Conservation (phyloP, 129 eudicot genomes). For the Flaveria bidentis region DNA sequence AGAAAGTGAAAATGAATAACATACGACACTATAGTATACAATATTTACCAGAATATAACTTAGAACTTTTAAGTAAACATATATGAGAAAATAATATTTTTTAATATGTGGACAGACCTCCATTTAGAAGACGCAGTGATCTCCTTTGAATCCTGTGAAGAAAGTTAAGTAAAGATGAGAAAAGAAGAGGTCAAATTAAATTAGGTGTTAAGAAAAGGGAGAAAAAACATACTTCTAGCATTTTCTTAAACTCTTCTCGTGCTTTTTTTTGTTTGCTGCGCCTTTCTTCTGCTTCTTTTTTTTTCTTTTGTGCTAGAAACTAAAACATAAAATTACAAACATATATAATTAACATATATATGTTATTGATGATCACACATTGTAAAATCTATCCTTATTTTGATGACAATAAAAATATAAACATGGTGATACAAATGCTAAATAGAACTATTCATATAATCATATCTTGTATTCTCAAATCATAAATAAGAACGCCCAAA, state of each 20-base stretch:
- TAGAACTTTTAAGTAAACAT: neutral
- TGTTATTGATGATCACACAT: neutral
- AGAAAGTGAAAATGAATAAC: constrained; percentile 19
- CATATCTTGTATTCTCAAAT: neutral
- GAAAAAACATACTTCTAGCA: constrained; percentile 68
- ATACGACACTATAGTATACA: neutral
- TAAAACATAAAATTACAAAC: constrained; percentile 35
- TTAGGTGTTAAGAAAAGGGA: neutral
- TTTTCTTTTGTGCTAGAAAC: constrained; percentile 74
- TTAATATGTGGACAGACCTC: constrained; percentile 53
- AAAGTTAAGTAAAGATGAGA: constrained; percentile 17
- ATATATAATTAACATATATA: neutral
- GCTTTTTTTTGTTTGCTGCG: constrained; percentile 74
- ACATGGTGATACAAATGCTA: neutral
- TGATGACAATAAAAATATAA: neutral
- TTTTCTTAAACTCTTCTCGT: constrained; percentile 72
- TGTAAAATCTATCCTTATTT: neutral
- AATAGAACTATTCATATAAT: neutral
- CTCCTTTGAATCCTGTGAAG: constrained; percentile 69
- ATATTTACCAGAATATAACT: neutral
- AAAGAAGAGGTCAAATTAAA: neutral
- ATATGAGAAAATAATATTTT: constrained; percentile 1
- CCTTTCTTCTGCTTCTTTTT: constrained; percentile 89
- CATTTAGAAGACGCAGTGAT: constrained; percentile 73
- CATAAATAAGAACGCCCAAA: neutral